Percentiles rank a stretch among this genome's conserved stretches.
These are phyloP conservation scores for Heterobasidion irregulare DNA, from an alignment of 1,284 basidiomycete genomes.

Conservation along the genomic window DNA sequence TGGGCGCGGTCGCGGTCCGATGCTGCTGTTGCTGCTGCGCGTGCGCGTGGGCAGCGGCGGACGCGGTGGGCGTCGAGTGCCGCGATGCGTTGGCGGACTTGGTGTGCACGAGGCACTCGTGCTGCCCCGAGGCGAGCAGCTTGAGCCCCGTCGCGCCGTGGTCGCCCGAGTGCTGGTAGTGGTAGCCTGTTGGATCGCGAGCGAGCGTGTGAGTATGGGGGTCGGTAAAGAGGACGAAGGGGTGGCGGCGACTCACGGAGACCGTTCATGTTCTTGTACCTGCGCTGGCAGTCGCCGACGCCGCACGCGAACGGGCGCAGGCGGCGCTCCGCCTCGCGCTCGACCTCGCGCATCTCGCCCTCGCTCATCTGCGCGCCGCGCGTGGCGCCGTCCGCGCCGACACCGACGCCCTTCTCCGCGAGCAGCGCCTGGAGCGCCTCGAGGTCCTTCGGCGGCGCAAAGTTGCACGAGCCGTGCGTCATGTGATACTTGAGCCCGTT, in stretches of 20 bases:
- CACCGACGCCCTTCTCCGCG: constrained; percentile 38
- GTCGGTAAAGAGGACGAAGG: background rate
- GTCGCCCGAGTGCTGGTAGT: constrained; percentile 95
- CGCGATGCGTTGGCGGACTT: constrained; percentile 8
- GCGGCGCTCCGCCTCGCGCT: constrained; percentile 75
- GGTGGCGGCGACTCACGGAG: constrained; percentile 37
- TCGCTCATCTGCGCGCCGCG: constrained; percentile 37
- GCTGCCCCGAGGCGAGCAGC: constrained; percentile 78
- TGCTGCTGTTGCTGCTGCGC: background rate
- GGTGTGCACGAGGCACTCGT: constrained; percentile 42
- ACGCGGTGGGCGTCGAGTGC: constrained; percentile 5
- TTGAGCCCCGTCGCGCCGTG: constrained; percentile 85
- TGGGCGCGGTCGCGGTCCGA: background rate
- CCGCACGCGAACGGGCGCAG: constrained; percentile 84
- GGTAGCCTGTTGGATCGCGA: constrained; percentile 50
- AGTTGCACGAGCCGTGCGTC: constrained; percentile 89
- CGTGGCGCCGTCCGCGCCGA: background rate
- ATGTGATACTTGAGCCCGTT: constrained; percentile 97
- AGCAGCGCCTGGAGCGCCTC: constrained; percentile 63
- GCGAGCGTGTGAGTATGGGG: constrained; percentile 2
- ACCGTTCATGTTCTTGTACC: constrained; percentile 99
- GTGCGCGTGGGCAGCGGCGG: background rate
- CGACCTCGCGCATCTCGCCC: constrained; percentile 63
- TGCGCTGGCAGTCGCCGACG: constrained; percentile 83
- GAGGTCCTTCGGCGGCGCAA: constrained; percentile 76